Percentiles rank a stretch among this genome's conserved stretches.
phyloP scores from a whole-genome alignment of 2,329 filamentous ascomycete species.

The Penicillium glabrum region DNA sequence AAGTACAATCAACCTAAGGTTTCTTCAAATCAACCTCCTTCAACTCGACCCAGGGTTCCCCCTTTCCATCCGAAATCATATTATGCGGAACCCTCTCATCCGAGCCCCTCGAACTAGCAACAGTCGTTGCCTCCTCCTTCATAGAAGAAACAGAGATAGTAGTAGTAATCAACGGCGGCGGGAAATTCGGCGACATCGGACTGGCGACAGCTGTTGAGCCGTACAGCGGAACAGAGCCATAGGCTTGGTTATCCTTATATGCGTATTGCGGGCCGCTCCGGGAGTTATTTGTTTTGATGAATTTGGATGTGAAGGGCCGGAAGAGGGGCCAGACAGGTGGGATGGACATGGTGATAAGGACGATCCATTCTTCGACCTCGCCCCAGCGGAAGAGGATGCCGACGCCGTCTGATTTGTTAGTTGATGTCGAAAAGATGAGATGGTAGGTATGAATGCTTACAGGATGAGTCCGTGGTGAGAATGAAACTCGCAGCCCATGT shows the following conservation, averaged over 20 bases:
- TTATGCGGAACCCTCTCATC: constrained; percentile 2
- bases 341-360: constrained; percentile 24
- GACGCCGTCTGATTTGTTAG: constrained; percentile 13
- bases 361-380: constrained; percentile 24
- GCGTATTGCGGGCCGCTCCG: neutral
- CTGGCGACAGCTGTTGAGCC: constrained; percentile 2
- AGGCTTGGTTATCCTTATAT: neutral
- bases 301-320: constrained; percentile 18
- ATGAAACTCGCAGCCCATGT: constrained; percentile 22
- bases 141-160: constrained; percentile 16
- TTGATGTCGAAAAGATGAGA: neutral
- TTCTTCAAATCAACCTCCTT: neutral
- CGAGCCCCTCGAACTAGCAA: constrained; percentile 4
- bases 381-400: constrained; percentile 22
- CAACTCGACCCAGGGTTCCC: constrained; percentile 11
- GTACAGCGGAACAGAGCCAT: neutral
- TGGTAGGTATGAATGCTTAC: neutral
- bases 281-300: constrained; percentile 14
- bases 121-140: constrained; percentile 4
- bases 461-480: constrained; percentile 16
- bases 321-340: constrained; percentile 24
- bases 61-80: neutral
- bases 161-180: constrained; percentile 15
- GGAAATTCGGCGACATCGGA: constrained; percentile 13
- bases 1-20: neutral